Evolutionary conservation across 345 rosid genomes (phyloP).

Genomic region (Cardamine resedifolia): DNA sequence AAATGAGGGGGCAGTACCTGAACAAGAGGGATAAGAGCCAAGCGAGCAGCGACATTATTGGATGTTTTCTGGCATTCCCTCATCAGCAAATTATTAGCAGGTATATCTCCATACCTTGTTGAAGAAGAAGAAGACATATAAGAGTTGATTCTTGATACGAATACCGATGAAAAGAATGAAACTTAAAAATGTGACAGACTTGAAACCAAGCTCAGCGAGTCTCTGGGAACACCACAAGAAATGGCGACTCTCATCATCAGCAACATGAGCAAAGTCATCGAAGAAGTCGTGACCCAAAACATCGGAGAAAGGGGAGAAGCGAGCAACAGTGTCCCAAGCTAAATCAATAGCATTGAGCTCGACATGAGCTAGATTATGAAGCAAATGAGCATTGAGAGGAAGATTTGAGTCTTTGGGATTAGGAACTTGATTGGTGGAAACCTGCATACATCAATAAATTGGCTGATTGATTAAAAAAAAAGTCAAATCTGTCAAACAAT

Average conservation of each 20-base stretch:
- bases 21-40: conserved; percentile 51
- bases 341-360: conserved; percentile 97
- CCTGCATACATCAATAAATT: conserved; percentile 40
- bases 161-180: conserved; percentile 1
- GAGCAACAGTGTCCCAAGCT: conserved; percentile 96
- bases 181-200: conserved; percentile 40
- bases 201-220: conserved; percentile 88
- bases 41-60: conserved; percentile 76
- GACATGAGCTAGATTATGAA: conserved; percentile 90
- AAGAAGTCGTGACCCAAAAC: conserved; percentile 70
- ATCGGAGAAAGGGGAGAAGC: conserved; percentile 68
- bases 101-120: conserved; percentile 86
- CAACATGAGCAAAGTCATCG: conserved; percentile 93
- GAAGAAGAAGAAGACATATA: conserved; percentile 10
- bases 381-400: conserved; percentile 92
- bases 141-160: background rate
- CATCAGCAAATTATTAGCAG: conserved; percentile 91
- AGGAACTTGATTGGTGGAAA: conserved; percentile 72
- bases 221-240: conserved; percentile 93
- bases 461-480: background rate
- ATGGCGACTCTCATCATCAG: conserved; percentile 97
- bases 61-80: conserved; percentile 84
- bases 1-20: conserved; percentile 20
- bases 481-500: background rate
- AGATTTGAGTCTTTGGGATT: conserved; percentile 65